Percentiles rank a stretch among this genome's conserved stretches.
Evolutionary conservation across 2,329 filamentous ascomycete species (phyloP).

Genomic region (Colletotrichum orbiculare): DNA sequence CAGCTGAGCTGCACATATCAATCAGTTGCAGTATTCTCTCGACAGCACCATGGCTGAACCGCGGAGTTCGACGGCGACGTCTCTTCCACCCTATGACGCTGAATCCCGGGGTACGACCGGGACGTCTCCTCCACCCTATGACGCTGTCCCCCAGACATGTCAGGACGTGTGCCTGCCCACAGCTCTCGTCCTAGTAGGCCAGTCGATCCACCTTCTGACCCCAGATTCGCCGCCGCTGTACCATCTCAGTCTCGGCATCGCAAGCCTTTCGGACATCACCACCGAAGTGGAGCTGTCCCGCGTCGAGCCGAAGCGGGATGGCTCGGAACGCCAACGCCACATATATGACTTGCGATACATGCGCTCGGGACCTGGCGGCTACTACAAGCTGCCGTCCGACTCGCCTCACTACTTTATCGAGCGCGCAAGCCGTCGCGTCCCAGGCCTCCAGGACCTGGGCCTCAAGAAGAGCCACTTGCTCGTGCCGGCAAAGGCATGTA

Average conservation of each 20-base stretch:
- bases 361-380: conserved; percentile 17
- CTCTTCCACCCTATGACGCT: too few relatives aligned
- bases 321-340: conserved; percentile 8
- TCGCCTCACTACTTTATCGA: conserved; percentile 18
- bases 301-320: conserved; percentile 8
- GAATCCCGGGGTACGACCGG: not conserved
- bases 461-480: conserved; percentile 17
- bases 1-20: too few relatives aligned
- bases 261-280: conserved; percentile 12
- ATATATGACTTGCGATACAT: conserved; percentile 23
- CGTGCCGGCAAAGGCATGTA: not conserved
- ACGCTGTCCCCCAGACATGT: not conserved
- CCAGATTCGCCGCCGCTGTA: conserved; percentile 12
- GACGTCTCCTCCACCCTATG: conserved; percentile 8
- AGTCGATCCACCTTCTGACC: conserved; percentile 17
- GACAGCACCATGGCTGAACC: too few relatives aligned
- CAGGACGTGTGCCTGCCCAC: conserved; percentile 13
- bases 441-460: conserved; percentile 9
- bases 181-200: conserved; percentile 7
- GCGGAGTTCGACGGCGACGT: too few relatives aligned
- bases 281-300: conserved; percentile 17
- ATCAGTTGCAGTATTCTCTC: too few relatives aligned
- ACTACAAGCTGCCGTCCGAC: conserved; percentile 16
- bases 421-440: conserved; percentile 8
- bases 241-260: conserved; percentile 12